These are phyloP conservation scores for Mycena capillaripes DNA, from an alignment of 768 basidiomycete genomes.

Conservation along the genomic window DNA sequence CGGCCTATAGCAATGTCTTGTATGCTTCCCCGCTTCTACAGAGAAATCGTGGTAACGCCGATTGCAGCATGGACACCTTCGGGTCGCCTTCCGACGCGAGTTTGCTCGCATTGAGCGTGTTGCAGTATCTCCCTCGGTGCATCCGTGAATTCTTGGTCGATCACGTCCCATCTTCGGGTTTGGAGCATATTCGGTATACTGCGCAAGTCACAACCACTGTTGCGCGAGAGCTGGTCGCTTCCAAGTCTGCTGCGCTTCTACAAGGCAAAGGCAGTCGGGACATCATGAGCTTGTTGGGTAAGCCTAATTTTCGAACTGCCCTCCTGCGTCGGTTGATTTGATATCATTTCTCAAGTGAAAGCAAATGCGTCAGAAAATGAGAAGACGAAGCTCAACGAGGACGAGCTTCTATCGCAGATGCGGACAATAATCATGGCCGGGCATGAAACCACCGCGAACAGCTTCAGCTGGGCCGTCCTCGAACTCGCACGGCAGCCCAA, in stretches of 20 bases:
- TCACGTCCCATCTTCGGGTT: constrained; percentile 46
- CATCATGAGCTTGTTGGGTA: constrained; percentile 61
- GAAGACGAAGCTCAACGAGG: constrained; percentile 58
- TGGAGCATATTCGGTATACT: constrained; percentile 48
- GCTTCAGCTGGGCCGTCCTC: constrained; percentile 71
- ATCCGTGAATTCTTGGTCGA: constrained; percentile 53
- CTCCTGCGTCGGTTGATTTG: background rate
- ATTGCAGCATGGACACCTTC: constrained; percentile 48
- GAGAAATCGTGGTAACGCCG: background rate
- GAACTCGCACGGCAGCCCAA: constrained; percentile 72
- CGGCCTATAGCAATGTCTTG: constrained; percentile 54
- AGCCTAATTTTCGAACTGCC: constrained; percentile 15
- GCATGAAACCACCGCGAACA: constrained; percentile 74
- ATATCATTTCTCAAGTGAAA: constrained; percentile 52
- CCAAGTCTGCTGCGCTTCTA: constrained; percentile 50
- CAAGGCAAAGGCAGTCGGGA: constrained; percentile 54
- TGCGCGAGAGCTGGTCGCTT: constrained; percentile 51
- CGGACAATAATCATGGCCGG: constrained; percentile 64
- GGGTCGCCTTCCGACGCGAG: constrained; percentile 45
- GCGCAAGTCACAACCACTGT: constrained; percentile 48
- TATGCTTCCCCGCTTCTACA: constrained; percentile 35
- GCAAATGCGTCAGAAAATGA: constrained; percentile 67
- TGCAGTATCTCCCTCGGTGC: constrained; percentile 45
- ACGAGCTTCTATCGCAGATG: constrained; percentile 66
- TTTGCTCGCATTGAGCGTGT: constrained; percentile 49